Conservation (phyloP, 257 asterid genomes). For the Haberlea rhodopensis region DNA sequence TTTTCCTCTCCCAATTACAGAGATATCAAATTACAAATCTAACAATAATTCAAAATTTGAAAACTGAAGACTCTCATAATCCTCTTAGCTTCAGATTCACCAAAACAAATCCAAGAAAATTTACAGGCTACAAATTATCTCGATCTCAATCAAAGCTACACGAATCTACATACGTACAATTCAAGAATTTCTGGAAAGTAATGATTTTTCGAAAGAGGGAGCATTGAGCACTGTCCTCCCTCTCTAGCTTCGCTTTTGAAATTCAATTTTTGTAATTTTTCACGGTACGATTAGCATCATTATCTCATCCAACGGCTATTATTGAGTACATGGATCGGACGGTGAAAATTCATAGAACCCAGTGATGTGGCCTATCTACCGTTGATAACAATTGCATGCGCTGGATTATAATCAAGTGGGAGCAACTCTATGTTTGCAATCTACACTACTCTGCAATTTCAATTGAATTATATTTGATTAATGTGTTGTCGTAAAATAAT, state of each 20-base stretch:
- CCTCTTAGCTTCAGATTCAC: constrained; percentile 54
- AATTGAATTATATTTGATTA: too few species aligned
- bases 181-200: constrained; percentile 21
- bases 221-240: constrained; percentile 59
- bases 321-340: constrained; percentile 32
- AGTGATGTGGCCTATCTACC: constrained; percentile 8
- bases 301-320: constrained; percentile 41
- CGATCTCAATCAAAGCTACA: constrained; percentile 24
- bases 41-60: constrained; percentile 4
- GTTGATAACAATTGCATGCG: constrained; percentile 30
- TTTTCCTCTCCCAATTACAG: constrained; percentile 14
- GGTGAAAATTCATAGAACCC: constrained; percentile 50
- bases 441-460: too few species aligned
- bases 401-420: constrained; percentile 12
- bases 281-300: constrained; percentile 38
- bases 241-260: constrained; percentile 76
- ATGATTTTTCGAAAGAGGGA: constrained; percentile 26
- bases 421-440: constrained; percentile 25
- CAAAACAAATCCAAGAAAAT: constrained; percentile 24
- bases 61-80: constrained; percentile 26
- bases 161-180: constrained; percentile 11
- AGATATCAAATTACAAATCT: constrained; percentile 13
- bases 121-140: constrained; percentile 24
- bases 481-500: too few species aligned
- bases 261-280: constrained; percentile 66